Evolutionary conservation across 768 basidiomycete species (phyloP), one percentile per base, ranked within the genome.

Genomic region (Leccinum variicolor): DNA sequence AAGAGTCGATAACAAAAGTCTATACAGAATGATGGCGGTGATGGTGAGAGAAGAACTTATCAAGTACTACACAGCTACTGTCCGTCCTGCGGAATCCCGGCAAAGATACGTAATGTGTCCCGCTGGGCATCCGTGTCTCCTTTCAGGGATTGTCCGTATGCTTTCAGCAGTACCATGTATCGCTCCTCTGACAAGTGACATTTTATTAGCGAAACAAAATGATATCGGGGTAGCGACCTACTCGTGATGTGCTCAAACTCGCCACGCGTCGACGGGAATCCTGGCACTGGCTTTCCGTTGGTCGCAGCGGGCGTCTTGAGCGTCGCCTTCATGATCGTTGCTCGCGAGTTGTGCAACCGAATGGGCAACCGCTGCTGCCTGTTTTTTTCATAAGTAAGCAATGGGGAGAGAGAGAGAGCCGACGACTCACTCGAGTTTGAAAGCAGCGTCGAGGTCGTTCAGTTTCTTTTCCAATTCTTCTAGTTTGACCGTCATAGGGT

Each of bases 201-300:
- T 8, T 36, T 31, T 31, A n/a, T 41, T 6, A 11, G 19, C 0
- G 1, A 43, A 13, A 36, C 14, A 14, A 33, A 10, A 1, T 8
- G 31, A 15, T 36, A 29, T 29, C 28, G 11, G 10, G 1, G 3
- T 4, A 31, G n/a, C 2, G 8, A 39, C 41, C 11, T 29, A 78
- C 77, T 78, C 17, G 76, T 78, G n/a, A 78, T 69, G 60, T 77
- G 76, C 60, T 78, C 77, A 52, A 77, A 78, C 59, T 78, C 77
- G 54, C 77, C 77, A 52, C 75, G 72, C 1, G 74, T 71, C 4
- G 41, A 47, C 10, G 77, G 77, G 66, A 76, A 76, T 52, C 74
- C 71, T 9, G 60, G 45, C 25, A 68, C 75, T 0, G 70, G 62
- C 62, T 77, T 77, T 15, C 77, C 75, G 31, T 68, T 72, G 29